A percentile compares a stretch with the other conserved stretches of the same genome.
Evolutionary conservation across 73 alveolate genomes (phyloP).

Genomic region (Urostyla sp.): DNA sequence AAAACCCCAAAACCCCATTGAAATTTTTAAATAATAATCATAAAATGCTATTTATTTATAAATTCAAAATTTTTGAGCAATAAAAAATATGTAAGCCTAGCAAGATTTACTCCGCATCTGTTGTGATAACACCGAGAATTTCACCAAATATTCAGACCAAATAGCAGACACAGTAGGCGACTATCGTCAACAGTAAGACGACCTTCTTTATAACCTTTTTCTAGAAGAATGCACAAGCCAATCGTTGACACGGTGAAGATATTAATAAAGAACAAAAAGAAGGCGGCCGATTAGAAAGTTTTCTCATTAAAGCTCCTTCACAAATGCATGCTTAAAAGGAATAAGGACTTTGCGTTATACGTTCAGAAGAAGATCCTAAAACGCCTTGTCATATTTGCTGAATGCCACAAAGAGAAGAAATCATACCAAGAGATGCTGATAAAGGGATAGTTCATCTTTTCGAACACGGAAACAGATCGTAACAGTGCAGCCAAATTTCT

Average conservation of each 20-base stretch:
- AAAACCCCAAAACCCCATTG: too few relatives aligned
- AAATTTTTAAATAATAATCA: too few relatives aligned
- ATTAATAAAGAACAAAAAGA: constrained; percentile 8
- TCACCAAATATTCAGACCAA: too few relatives aligned
- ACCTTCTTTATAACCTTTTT: too few relatives aligned
- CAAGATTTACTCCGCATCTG: too few relatives aligned
- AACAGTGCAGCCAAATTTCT: constrained; percentile 14
- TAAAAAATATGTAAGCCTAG: too few relatives aligned
- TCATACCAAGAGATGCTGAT: background rate
- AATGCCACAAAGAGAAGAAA: constrained; percentile 24
- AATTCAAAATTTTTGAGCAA: too few relatives aligned
- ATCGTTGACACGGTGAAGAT: constrained; percentile 5
- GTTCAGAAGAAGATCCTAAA: constrained; percentile 27
- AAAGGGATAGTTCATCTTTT: constrained; percentile 35
- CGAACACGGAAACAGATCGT: constrained; percentile 28
- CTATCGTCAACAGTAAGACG: too few relatives aligned
- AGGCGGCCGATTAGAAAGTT: background rate
- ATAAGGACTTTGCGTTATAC: background rate
- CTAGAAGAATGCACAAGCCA: constrained; percentile 27
- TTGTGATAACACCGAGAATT: too few relatives aligned
- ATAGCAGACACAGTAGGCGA: too few relatives aligned
- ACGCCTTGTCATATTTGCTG: constrained; percentile 24
- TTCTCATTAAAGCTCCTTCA: background rate
- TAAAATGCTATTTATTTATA: too few relatives aligned
- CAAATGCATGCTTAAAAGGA: background rate